Base-by-base conservation (phyloP, 2,329 filamentous ascomycete genomes). In the Colletotrichum navitas region DNA sequence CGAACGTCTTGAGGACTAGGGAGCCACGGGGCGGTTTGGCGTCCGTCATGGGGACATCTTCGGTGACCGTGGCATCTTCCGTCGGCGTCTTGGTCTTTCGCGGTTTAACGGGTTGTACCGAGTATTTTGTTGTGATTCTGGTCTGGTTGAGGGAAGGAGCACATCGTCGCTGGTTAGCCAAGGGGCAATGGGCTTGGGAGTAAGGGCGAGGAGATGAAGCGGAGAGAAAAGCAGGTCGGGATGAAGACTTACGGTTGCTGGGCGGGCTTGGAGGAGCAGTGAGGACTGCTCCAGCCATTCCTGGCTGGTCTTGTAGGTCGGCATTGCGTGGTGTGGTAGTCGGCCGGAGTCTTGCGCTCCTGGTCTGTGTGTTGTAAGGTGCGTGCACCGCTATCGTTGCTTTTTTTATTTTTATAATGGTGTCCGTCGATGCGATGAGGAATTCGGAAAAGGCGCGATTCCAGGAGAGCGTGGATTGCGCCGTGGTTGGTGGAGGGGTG, bases 121-220 rank as follows among this genome's bases (percentile, higher is more conserved):
- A 92, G 89, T 98, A 99, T 86, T 93, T 94, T 74, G 95, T 97
- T 76, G 94, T 97, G 84, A 98, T 94, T 78, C 91, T 90, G 59
- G 95, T 95, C 95, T 98, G 78, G 36, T 26, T 24, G 26, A 51
- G 63, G 61, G 68, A 75, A 71, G 70, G 66, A 62, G 71, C 67
- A 47, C 32, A 14, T 54, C 39, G 32, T 32, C 41, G 41, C 49
- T 60, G 11, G 47, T 66, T 24, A 65, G 67, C 52, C 47, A 26
- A 32, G 58, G 26, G n/a, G 32, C 21, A 21, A 36, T n/a, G 52
- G 5, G 4, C 32, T 55, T 7, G 32, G n/a, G 5, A 14, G 29
- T 12, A n/a, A 36, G 52, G 18, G 21, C n/a, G 36, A 58, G 16
- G 18, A 43, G 52, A 66, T 68, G 24, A 66, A n/a, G n/a, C 7